phyloP scores from a whole-genome alignment of 2,329 filamentous ascomycete genomes.

The Trichoderma guizhouense region DNA sequence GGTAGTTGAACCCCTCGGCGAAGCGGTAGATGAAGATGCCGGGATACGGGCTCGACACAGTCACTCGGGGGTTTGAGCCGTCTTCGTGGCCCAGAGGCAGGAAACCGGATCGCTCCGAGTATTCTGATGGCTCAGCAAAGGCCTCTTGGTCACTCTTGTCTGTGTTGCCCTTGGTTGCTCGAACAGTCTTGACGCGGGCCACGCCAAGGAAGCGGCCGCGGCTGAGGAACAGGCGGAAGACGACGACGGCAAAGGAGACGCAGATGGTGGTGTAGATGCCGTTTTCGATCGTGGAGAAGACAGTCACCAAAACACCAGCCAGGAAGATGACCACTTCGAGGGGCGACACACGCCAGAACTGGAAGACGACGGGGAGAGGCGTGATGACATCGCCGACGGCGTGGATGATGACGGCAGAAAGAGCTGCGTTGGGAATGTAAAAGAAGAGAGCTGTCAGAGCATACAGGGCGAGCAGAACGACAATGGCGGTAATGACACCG shows the following conservation, averaged over 20 bases:
- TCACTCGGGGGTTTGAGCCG: constrained; percentile 47
- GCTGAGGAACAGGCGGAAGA: constrained; percentile 77
- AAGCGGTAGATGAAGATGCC: constrained; percentile 56
- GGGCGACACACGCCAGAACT: constrained; percentile 84
- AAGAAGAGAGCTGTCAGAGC: constrained; percentile 80
- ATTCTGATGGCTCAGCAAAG: constrained; percentile 46
- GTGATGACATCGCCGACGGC: constrained; percentile 85
- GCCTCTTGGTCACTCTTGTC: constrained; percentile 32
- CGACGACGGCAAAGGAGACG: constrained; percentile 65
- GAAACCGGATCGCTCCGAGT: constrained; percentile 40
- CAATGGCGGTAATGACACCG: constrained; percentile 76
- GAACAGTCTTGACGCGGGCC: constrained; percentile 82
- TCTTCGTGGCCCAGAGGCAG: constrained; percentile 49
- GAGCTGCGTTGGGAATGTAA: constrained; percentile 75
- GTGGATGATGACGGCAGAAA: constrained; percentile 85
- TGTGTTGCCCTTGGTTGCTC: constrained; percentile 42
- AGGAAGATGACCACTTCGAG: constrained; percentile 83
- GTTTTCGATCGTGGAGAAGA: constrained; percentile 79
- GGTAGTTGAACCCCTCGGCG: constrained; percentile 55
- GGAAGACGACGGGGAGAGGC: constrained; percentile 76
- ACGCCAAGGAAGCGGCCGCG: constrained; percentile 74
- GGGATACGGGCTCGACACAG: constrained; percentile 46
- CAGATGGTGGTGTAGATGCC: constrained; percentile 80
- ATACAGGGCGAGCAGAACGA: constrained; percentile 82
- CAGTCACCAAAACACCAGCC: constrained; percentile 74